These are phyloP conservation scores for Pseudoturritis turrita DNA, from an alignment of 345 rosid genomes.

Conservation along the genomic window DNA sequence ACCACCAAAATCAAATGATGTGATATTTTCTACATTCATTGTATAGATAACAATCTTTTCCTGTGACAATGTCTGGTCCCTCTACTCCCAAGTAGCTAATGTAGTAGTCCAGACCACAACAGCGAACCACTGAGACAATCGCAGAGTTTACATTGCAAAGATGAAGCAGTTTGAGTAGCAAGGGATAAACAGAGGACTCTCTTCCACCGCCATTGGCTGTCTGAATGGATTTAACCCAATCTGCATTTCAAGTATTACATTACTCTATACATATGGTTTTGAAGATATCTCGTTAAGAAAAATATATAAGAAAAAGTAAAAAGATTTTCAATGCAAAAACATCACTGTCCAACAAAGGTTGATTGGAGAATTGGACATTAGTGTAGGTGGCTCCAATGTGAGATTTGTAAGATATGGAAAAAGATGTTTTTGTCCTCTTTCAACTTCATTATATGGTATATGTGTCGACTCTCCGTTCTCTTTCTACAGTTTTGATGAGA, in stretches of 20 bases:
- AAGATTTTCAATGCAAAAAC: not conserved
- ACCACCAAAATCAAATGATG: slow-evolving; percentile 17
- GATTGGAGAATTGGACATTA: slow-evolving; percentile 11
- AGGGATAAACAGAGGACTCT: slow-evolving; percentile 60
- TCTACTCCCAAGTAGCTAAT: not conserved
- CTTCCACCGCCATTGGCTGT: slow-evolving; percentile 90
- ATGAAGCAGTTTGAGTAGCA: slow-evolving; percentile 94
- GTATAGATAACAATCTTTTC: not conserved
- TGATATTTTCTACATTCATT: not conserved
- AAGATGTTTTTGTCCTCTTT: not conserved
- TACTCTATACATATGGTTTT: not conserved
- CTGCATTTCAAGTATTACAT: slow-evolving; percentile 35
- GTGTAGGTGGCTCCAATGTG: slow-evolving; percentile 1
- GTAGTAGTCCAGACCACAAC: not conserved
- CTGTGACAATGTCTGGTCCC: not conserved
- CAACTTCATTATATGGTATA: slow-evolving; percentile 3
- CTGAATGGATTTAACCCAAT: slow-evolving; percentile 84
- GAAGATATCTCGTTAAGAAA: not conserved
- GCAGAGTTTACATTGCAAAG: slow-evolving; percentile 45
- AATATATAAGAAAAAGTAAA: not conserved
- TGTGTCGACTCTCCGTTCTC: slow-evolving; percentile 11
- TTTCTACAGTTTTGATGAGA: slow-evolving; percentile 17
- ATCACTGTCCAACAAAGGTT: slow-evolving; percentile 10
- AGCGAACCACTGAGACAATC: not conserved
- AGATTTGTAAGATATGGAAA: not conserved